phyloP scores from a whole-genome alignment of 306 rosid species.

The Sphenostylis stenocarpa region DNA sequence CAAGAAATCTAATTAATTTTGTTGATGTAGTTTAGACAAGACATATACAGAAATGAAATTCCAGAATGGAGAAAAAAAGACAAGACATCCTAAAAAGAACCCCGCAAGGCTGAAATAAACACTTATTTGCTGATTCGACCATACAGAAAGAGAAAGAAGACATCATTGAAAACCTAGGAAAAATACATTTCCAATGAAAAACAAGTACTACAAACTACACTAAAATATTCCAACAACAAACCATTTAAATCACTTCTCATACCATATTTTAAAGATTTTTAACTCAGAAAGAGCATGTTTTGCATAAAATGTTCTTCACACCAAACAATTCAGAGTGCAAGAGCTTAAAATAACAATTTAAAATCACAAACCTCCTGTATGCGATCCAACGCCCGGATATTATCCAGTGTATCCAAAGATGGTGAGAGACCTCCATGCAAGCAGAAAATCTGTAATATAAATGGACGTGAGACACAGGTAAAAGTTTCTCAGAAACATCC shows the following conservation, averaged over 20 bases:
- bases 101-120: conserved; percentile 5
- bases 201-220: conserved; percentile 1
- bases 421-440: conserved; percentile 99
- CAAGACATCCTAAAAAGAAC: conserved; percentile 20
- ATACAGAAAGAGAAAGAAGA: conserved; percentile 3
- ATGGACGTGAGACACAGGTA: conserved; percentile 34
- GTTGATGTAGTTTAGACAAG: not conserved
- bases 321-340: conserved; percentile 5
- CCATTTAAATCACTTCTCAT: not conserved
- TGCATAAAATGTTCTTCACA: conserved; percentile 14
- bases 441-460: conserved; percentile 73
- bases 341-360: conserved; percentile 17
- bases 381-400: conserved; percentile 91
- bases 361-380: conserved; percentile 76
- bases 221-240: conserved; percentile 4
- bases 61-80: not conserved
- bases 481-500: conserved; percentile 6
- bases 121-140: not conserved
- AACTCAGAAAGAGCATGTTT: not conserved
- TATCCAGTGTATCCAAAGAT: conserved; percentile 92
- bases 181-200: conserved; percentile 8
- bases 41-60: not conserved
- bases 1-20: conserved; percentile 10
- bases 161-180: conserved; percentile 3
- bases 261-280: not conserved